Conservation (phyloP, 2,329 filamentous ascomycete genomes). For the Eurotiales sp. region DNA sequence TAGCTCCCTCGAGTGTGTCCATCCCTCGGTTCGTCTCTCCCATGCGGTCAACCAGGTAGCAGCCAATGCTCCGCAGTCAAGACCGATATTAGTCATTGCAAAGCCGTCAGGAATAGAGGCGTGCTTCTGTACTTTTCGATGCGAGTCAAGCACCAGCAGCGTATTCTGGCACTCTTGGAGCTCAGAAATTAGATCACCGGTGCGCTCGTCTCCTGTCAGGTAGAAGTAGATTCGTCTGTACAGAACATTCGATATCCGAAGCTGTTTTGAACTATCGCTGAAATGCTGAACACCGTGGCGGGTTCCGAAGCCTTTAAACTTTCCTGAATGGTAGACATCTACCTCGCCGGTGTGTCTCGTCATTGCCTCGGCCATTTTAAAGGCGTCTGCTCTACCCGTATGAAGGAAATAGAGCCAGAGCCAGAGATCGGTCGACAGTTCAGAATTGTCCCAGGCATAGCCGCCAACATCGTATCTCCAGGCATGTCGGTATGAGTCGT, state of each 20-base stretch:
- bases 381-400: constrained; percentile 56
- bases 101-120: too few species aligned
- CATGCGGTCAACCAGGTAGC: too few species aligned
- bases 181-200: constrained; percentile 53
- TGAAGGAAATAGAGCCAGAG: constrained; percentile 62
- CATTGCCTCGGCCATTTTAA: constrained; percentile 56
- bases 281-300: constrained; percentile 62
- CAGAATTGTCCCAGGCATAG: constrained; percentile 63
- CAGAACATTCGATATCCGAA: constrained; percentile 56
- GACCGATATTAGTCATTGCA: too few species aligned
- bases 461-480: constrained; percentile 64
- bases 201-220: constrained; percentile 53
- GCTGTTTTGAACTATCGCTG: constrained; percentile 59
- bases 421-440: constrained; percentile 60
- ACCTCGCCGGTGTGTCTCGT: constrained; percentile 59
- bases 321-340: constrained; percentile 59
- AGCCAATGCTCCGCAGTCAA: too few species aligned
- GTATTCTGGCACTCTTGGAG: constrained; percentile 52
- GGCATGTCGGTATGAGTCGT: constrained; percentile 55
- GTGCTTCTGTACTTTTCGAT: constrained; percentile 57
- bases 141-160: constrained; percentile 53
- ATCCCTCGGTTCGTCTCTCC: too few species aligned
- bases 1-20: too few species aligned
- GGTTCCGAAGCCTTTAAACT: constrained; percentile 58
- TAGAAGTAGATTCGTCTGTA: constrained; percentile 59